Evolutionary conservation across 495 filamentous ascomycete species (phyloP).

Genomic region (Collariella sp.): DNA sequence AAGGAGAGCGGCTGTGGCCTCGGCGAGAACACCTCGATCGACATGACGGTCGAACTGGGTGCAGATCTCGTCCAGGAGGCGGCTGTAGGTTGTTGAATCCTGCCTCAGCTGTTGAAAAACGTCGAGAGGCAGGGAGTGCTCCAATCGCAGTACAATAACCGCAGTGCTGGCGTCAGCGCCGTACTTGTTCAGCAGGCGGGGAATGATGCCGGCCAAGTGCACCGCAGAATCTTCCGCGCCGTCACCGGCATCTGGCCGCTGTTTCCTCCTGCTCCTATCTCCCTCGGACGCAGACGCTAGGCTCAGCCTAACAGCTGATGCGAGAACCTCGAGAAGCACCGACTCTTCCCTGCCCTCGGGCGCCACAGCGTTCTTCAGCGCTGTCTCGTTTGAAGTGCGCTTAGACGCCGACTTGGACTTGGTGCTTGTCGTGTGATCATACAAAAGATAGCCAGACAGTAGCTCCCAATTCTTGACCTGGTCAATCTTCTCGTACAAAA

Average conservation of each 20-base stretch:
- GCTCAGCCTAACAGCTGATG: slow-evolving; percentile 61
- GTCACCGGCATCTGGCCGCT: slow-evolving; percentile 50
- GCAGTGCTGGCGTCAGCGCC: slow-evolving; percentile 81
- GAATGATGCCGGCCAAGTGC: slow-evolving; percentile 67
- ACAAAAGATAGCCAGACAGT: slow-evolving; percentile 80
- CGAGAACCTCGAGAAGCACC: slow-evolving; percentile 78
- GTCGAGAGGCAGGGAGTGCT: slow-evolving; percentile 76
- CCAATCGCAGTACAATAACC: slow-evolving; percentile 75
- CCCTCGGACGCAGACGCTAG: slow-evolving; percentile 53
- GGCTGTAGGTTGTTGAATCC: slow-evolving; percentile 68
- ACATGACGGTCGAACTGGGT: slow-evolving; percentile 88
- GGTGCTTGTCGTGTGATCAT: slow-evolving; percentile 65
- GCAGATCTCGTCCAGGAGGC: slow-evolving; percentile 84
- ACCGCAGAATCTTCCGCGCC: slow-evolving; percentile 66
- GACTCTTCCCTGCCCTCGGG: slow-evolving; percentile 71
- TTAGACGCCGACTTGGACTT: slow-evolving; percentile 36
- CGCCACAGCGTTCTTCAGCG: slow-evolving; percentile 57
- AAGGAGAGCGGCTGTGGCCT: slow-evolving; percentile 71
- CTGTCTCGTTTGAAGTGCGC: slow-evolving; percentile 39
- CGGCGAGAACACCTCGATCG: slow-evolving; percentile 72
- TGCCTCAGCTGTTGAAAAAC: slow-evolving; percentile 85
- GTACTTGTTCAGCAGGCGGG: slow-evolving; percentile 81
- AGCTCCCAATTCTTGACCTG: slow-evolving; percentile 82
- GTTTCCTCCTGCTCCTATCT: slow-evolving; percentile 54
- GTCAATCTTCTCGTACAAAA: slow-evolving; percentile 69